phyloP scores from a whole-genome alignment of 768 basidiomycete genomes.

The Leccinum arenicola region DNA sequence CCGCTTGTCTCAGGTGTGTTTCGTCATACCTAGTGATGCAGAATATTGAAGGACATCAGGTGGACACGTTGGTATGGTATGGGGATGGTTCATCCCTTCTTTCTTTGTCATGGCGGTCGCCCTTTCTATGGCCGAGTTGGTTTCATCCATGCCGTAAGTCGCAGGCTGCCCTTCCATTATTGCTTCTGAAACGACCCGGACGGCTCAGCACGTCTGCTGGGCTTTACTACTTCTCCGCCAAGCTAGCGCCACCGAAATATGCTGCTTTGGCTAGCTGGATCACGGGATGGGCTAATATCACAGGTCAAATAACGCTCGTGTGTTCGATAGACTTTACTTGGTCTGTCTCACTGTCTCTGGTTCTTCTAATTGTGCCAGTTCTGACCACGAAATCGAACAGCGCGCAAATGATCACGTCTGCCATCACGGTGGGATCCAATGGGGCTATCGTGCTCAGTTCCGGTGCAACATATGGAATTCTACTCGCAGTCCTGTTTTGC shows the following conservation, averaged over 20 bases:
- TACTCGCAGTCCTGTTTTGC: slow-evolving; percentile 59
- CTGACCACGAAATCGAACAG: slow-evolving; percentile 26
- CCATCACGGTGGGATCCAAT: slow-evolving; percentile 58
- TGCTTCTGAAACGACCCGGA: not conserved
- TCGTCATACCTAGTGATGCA: not conserved
- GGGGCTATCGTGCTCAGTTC: slow-evolving; percentile 49
- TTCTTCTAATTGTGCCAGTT: not conserved
- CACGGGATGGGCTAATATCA: slow-evolving; percentile 70
- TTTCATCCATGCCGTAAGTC: slow-evolving; percentile 74
- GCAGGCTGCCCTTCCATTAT: not conserved
- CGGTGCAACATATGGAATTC: slow-evolving; percentile 66
- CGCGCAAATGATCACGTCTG: slow-evolving; percentile 76
- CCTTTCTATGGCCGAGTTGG: slow-evolving; percentile 69
- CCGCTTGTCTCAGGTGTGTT: slow-evolving; percentile 56
- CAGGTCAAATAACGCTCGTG: slow-evolving; percentile 66
- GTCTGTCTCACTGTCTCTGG: slow-evolving; percentile 24
- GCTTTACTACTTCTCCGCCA: slow-evolving; percentile 76
- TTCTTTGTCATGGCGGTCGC: slow-evolving; percentile 68
- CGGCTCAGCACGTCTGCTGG: slow-evolving; percentile 66
- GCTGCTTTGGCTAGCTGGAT: slow-evolving; percentile 60
- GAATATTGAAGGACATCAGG: slow-evolving; percentile 35
- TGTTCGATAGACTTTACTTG: slow-evolving; percentile 76
- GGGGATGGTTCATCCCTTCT: slow-evolving; percentile 72
- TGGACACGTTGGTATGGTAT: slow-evolving; percentile 75
- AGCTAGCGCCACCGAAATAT: slow-evolving; percentile 61